Evolutionary conservation across 495 filamentous ascomycete species (phyloP), one percentile per base, ranked within the genome.

Genomic region (Entonaema liquescens): DNA sequence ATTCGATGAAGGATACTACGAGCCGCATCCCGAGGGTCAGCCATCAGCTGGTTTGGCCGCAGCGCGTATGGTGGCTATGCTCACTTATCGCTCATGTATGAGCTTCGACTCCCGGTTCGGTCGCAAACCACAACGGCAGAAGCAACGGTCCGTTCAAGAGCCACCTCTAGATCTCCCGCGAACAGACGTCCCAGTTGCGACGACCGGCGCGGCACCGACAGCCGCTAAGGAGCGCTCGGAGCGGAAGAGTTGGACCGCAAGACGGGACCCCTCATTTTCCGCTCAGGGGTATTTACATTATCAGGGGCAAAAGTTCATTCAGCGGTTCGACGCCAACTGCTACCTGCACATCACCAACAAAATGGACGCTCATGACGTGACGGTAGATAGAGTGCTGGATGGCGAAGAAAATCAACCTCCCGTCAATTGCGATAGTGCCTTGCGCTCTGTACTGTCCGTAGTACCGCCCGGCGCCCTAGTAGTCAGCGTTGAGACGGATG

Each of bases 1-100:
- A 8, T 80, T 77, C 67, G 60, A 70, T 28, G 72, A 76, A 36
- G 79, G 79, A 5, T 74, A 74, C 52, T 81, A 81, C 54, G 69
- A 73, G 13, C 72, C 77, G 7, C 28, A 25, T 13, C 79, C 79
- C 0, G 74, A 72, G 31, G 74, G 71, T 0, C 74, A 76, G 44
- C 79, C 79, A 8, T 71, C 67, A 0, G 58, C 61, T 1, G 79
- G 79, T 5, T 65, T 81, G 13, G 74, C 73, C 13, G 75, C 78
- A 0, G 79, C 79, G 2, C 71, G 79, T 26, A 81, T 79, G 79
- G 76, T 80, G 2, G 78, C 79, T n/a, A 79, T 80, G 76, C 76
- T 81, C 15, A 80, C 79, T 1, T 81, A 81, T 49, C 78, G 79
- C 3, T 80, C 79, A 21, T 74, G 62, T 35, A 62, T 66, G 23